Evolutionary conservation across 2,329 filamentous ascomycete genomes (phyloP).

Genomic region (Monilinia polystroma): DNA sequence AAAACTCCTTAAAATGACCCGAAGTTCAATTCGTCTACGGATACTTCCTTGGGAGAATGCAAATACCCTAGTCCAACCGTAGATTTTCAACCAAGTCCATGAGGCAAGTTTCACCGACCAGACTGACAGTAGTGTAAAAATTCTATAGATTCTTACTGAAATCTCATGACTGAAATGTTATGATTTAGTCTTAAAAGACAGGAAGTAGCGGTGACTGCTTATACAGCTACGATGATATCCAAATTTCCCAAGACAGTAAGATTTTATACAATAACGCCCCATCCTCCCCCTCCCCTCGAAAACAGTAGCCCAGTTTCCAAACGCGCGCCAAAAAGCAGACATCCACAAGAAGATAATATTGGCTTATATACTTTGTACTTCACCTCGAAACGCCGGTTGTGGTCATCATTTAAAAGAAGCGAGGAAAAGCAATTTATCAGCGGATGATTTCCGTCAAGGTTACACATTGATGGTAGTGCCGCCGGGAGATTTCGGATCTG

Average conservation of each 20-base stretch:
- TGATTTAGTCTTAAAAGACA: neutral
- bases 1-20: neutral
- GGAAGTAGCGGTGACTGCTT: slow-evolving; percentile 1
- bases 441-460: slow-evolving; percentile 9
- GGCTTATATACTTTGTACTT: neutral
- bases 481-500: slow-evolving; percentile 24
- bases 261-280: neutral
- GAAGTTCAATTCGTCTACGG: neutral
- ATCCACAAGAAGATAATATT: slow-evolving; percentile 9
- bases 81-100: neutral
- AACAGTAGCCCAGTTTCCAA: neutral
- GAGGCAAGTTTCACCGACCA: slow-evolving; percentile 2
- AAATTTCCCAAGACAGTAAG: neutral
- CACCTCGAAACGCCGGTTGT: slow-evolving; percentile 15
- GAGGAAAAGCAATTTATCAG: slow-evolving; percentile 7
- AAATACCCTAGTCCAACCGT: neutral
- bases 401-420: slow-evolving; percentile 9
- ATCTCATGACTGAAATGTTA: neutral
- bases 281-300: neutral
- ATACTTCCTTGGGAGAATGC: neutral
- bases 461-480: slow-evolving; percentile 4
- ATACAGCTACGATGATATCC: neutral
- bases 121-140: neutral
- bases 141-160: neutral
- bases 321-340: slow-evolving; percentile 16